These are phyloP conservation scores for Pistacia integerrima DNA, from an alignment of 345 rosid genomes.

Conservation along the genomic window DNA sequence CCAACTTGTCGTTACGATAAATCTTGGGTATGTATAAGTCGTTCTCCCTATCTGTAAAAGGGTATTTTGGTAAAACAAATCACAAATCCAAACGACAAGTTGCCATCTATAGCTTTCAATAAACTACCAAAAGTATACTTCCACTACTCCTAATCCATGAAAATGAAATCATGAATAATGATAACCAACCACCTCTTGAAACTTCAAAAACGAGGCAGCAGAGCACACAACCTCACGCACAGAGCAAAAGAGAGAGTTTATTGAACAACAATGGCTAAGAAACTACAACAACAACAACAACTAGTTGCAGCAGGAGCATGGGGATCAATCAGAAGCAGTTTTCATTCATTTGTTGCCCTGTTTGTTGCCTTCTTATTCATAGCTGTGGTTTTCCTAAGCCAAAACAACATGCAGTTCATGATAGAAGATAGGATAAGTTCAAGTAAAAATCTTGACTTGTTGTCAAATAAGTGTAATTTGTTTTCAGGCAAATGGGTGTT, in stretches of 20 bases:
- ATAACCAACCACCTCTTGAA: conserved; percentile 28
- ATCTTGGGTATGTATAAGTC: too few relatives aligned
- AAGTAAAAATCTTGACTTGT: conserved; percentile 1
- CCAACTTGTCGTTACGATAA: too few relatives aligned
- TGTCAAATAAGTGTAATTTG: conserved; percentile 49
- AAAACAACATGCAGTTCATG: conserved; percentile 25
- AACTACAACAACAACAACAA: conserved; percentile 28
- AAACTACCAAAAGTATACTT: conserved; percentile 28
- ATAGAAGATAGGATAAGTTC: background rate
- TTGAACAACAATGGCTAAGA: conserved; percentile 39
- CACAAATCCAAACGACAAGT: background rate
- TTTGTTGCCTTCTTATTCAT: conserved; percentile 65
- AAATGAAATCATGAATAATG: conserved; percentile 9
- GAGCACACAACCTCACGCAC: background rate
- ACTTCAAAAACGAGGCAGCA: conserved; percentile 24
- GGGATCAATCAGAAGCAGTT: conserved; percentile 50
- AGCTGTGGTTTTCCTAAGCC: conserved; percentile 48
- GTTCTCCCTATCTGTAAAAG: too few relatives aligned
- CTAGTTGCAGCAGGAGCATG: conserved; percentile 28
- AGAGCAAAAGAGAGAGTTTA: background rate
- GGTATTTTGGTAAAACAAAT: conserved; percentile 25
- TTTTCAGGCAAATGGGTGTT: conserved; percentile 80
- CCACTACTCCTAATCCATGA: conserved; percentile 21
- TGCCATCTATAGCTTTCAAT: conserved; percentile 27
- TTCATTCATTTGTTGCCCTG: conserved; percentile 65